Evolutionary conservation across 2,329 filamentous ascomycete genomes (phyloP), one percentile per base, ranked within the genome.

Genomic region (Fusarium transvaalense): DNA sequence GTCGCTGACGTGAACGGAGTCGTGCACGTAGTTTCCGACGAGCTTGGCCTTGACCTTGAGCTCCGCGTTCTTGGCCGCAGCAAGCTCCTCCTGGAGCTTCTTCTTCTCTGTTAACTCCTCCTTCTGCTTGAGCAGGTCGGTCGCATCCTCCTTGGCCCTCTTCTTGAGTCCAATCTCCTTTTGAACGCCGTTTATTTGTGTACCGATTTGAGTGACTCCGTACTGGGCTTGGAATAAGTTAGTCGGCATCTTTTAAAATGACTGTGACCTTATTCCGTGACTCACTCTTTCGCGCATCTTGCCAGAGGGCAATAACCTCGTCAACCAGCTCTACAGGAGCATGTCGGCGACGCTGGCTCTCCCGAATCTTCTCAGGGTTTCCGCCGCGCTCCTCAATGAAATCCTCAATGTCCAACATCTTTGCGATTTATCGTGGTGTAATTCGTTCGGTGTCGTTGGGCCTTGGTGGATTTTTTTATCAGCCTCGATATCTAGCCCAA

Each of bases 161-260:
- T 97, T 97, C 85, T 95, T 97, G 75, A 88, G 84, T 19, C 92
- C 93, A 77, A 98, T 97, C 78, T 94, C 89, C 82, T 97, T 97
- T 79, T 97, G 92, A 31, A 93, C 87, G 21, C 88, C 89, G 82
- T 98, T 98, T 81, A 97, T 94, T 82, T 92, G 89, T 74, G 89
- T 89, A 71, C 91, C 91, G 72, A 96, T 87, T 79, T 97, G 93
- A 21, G 90, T 93, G 10, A 90, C 92, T 56, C 87, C 88, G 77
- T 95, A 96, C 64, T 92, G 88, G 55, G 91, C 79, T 81, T 68
- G 19, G 17, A 34, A 32, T n/a, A 32, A 12, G 21, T 74, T 45
- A 74, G 65, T 46, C 54, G 12, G n/a, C 5, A 31, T 45, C 21
- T 17, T 38, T 19, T 13, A 48, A 65, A 46, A 15, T 27, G 58